A percentile compares a stretch with the other conserved stretches of the same genome.
Evolutionary conservation across 352 stramenopile species (phyloP).

Genomic region (Phytophthora cactorum): DNA sequence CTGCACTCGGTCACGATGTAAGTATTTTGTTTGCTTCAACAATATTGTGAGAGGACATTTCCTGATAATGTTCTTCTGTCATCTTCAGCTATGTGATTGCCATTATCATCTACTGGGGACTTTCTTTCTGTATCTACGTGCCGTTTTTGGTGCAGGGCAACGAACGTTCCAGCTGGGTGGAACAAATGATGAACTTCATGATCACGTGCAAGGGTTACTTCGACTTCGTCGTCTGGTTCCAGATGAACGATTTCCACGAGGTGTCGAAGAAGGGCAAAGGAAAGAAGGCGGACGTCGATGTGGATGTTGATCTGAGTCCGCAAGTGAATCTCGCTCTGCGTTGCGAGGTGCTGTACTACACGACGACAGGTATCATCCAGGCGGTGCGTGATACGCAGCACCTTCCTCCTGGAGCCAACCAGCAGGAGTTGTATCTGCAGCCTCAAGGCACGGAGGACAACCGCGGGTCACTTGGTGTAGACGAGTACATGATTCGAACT

Average conservation of each 20-base stretch:
- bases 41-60: conserved; percentile 3
- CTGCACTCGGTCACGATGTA: conserved; percentile 90
- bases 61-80: neutral
- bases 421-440: conserved; percentile 83
- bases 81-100: conserved; percentile 81
- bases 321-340: conserved; percentile 88
- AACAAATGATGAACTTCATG: conserved; percentile 91
- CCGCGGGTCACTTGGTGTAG: conserved; percentile 73
- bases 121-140: conserved; percentile 88
- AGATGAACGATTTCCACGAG: conserved; percentile 88
- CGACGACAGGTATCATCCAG: conserved; percentile 89
- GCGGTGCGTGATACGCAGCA: conserved; percentile 78
- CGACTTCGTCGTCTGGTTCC: conserved; percentile 90
- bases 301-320: conserved; percentile 86
- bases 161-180: conserved; percentile 51
- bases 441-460: conserved; percentile 83
- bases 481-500: conserved; percentile 87
- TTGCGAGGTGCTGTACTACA: conserved; percentile 90
- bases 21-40: conserved; percentile 17
- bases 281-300: conserved; percentile 78
- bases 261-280: conserved; percentile 39
- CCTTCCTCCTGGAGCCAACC: conserved; percentile 64
- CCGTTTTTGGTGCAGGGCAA: conserved; percentile 78
- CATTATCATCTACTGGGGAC: conserved; percentile 92
- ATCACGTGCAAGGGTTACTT: conserved; percentile 92